Evolutionary conservation across 2,329 filamentous ascomycete genomes (phyloP), one percentile per base, ranked within the genome.

Genomic region (Atkinsonella hypoxylon): DNA sequence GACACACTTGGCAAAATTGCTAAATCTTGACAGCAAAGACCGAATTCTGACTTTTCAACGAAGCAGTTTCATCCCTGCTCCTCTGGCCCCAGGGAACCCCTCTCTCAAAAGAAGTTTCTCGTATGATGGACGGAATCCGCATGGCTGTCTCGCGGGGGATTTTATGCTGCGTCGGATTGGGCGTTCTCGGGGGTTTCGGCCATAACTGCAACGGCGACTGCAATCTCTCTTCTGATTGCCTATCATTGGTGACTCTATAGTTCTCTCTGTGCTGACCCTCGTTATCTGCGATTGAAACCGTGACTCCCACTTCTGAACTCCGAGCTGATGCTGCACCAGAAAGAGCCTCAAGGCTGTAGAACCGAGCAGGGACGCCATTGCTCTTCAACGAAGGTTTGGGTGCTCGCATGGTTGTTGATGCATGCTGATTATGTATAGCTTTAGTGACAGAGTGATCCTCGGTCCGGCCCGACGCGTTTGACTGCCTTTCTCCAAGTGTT

Each of bases 1-100:
- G 26, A 26, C 26, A 7, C 5, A 26, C 5, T 7, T 26, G 26
- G 26, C 26, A 26, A 7, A 26, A 5, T 26, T 44, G 41, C 38
- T 48, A 34, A 26, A 42, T 50, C 30, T 31, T 57, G 51, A 58
- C 55, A 1, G 56, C 57, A 31, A 50, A 54, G 4, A 54, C 56
- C 11, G 56, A 58, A n/a, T 46, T 47, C 2, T 54, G 48, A 15
- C 56, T 58, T 11, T 34, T 42, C 11, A 53, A 22, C 11, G 56
- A 58, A 15, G 44, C 45, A 10, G 48, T 50, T 20, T 58, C 54
- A 8, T 40, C 55, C 3, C 51, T 45, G 34, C 46, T 26, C n/a
- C 34, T 30, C 45, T 12, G 45, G 8, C 45, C 32, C 32, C 47
- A 10, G 47, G 46, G 20, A 20, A 38, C 4, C 20, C 50, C 39